Base-by-base conservation (phyloP, 768 basidiomycete genomes). In the Lactifluus volemus region DNA sequence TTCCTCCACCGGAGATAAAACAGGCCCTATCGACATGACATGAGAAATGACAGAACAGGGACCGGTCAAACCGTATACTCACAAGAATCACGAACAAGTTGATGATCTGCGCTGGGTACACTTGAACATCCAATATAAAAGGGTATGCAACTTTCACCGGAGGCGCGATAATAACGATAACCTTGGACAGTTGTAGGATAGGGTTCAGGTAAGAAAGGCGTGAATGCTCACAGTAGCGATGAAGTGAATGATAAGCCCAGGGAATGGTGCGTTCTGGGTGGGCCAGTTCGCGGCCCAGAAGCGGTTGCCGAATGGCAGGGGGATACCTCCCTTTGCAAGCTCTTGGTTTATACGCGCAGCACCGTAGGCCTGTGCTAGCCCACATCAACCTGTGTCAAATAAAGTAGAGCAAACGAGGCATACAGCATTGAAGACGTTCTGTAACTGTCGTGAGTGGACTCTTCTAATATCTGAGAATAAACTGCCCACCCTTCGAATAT, bases 221-320 rank as follows among this genome's bases (percentile, higher is more conserved):
- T 11, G 1, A 34, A 14, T 5, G 59, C 76, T 54, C 50, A 77
- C 79, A 0, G 82, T 81, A 21, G 80, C 77, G 42, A 82, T 81
- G 30, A 84, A 65, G 53, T 83, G 80, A 5, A 84, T 74, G 52
- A 83, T 77, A 3, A 84, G 74, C 0, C 81, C 83, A 0, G 82
- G 81, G 29, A 83, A 67, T 0, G 83, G 83, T 0, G 83, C 79
- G 63, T 79, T 79, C 7, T 81, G 80, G 1, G 79, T 80, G 1
- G 81, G 81, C 82, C 81, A 82, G 66, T 83, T 84, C 0, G 80
- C 81, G 1, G 83, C 83, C 82, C 81, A 83, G 65, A 84, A 81
- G 29, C 69, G 75, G 63, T 80, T 83, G 2, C 81, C 81, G 55
- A 82, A 82, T 0, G 82, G 82, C 0, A 84, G 74, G 11, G 82